Conservation (phyloP, 2,329 filamentous ascomycete genomes). For the Chaetomium sp. region DNA sequence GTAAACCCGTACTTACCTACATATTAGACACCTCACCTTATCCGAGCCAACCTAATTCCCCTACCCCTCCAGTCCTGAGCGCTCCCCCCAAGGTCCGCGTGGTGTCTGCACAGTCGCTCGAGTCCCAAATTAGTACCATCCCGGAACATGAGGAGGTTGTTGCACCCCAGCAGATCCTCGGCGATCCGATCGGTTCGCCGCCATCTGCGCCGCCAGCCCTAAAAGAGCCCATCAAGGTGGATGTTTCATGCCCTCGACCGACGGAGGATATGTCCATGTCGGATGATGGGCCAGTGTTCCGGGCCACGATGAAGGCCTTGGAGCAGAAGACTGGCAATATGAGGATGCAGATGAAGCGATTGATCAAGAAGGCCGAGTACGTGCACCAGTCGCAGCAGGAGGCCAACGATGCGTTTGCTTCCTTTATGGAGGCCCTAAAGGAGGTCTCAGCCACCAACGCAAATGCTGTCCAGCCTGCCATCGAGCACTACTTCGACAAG, state of each 20-base stretch:
- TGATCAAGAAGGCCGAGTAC: slow-evolving; percentile 90
- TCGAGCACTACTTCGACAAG: slow-evolving; percentile 98
- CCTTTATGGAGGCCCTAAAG: slow-evolving; percentile 81
- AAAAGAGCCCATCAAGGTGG: slow-evolving; percentile 71
- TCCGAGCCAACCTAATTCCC: slow-evolving; percentile 63
- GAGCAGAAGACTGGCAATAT: slow-evolving; percentile 97
- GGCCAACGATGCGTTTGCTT: slow-evolving; percentile 81
- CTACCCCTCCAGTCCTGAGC: slow-evolving; percentile 69
- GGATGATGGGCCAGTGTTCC: slow-evolving; percentile 92
- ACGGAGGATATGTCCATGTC: slow-evolving; percentile 81
- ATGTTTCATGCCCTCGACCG: slow-evolving; percentile 82
- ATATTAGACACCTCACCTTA: slow-evolving; percentile 47
- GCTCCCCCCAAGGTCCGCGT: slow-evolving; percentile 77
- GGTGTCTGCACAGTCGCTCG: slow-evolving; percentile 83
- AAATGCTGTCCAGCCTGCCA: slow-evolving; percentile 92
- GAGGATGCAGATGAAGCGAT: slow-evolving; percentile 92
- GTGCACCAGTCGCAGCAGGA: slow-evolving; percentile 77
- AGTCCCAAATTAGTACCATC: slow-evolving; percentile 77
- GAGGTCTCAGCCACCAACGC: slow-evolving; percentile 90
- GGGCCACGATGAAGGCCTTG: slow-evolving; percentile 92
- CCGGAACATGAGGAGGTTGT: slow-evolving; percentile 64
- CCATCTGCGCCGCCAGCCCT: slow-evolving; percentile 30
- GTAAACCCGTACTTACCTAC: slow-evolving; percentile 13
- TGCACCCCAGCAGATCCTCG: slow-evolving; percentile 51
- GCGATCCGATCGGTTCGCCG: slow-evolving; percentile 41